A percentile compares a stretch with the other conserved stretches of the same genome.
Evolutionary conservation across 1,139 yeast species (phyloP).

Genomic region (Nakaseomyces bracarensis): DNA sequence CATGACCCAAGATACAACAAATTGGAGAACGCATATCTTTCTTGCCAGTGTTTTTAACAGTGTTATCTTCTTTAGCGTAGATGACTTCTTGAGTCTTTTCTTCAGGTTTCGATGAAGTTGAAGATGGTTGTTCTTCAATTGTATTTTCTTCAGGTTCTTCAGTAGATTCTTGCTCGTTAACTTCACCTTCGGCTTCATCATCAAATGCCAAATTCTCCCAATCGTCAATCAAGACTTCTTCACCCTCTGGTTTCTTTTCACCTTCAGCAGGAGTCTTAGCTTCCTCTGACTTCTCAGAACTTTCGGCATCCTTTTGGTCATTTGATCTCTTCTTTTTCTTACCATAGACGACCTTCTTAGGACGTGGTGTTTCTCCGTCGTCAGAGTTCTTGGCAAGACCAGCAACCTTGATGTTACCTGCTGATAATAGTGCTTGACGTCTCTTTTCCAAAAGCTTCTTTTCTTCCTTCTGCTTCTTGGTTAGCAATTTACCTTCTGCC

Average conservation of each 20-base stretch:
- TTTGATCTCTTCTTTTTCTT: constrained; percentile 53
- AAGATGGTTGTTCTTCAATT: constrained; percentile 10
- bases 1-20: constrained; percentile 98
- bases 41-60: constrained; percentile 28
- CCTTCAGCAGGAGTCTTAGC: constrained; percentile 24
- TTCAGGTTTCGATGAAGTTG: constrained; percentile 5
- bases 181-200: constrained; percentile 38
- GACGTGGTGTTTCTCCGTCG: constrained; percentile 37
- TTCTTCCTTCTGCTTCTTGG: constrained; percentile 93
- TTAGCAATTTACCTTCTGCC: constrained; percentile 84
- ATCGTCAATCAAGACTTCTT: constrained; percentile 51
- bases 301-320: constrained; percentile 24
- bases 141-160: constrained; percentile 22
- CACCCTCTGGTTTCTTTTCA: constrained; percentile 34
- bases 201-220: constrained; percentile 59
- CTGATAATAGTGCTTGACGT: constrained; percentile 72
- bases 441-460: constrained; percentile 81
- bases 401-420: constrained; percentile 66
- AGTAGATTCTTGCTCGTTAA: constrained; percentile 15
- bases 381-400: constrained; percentile 46
- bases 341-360: constrained; percentile 68
- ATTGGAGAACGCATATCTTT: constrained; percentile 88
- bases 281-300: constrained; percentile 12
- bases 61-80: constrained; percentile 10
- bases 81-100: constrained; percentile 13